Base-by-base conservation (phyloP, 2,329 filamentous ascomycete species). In the Pseudogymnoascus sp. region DNA sequence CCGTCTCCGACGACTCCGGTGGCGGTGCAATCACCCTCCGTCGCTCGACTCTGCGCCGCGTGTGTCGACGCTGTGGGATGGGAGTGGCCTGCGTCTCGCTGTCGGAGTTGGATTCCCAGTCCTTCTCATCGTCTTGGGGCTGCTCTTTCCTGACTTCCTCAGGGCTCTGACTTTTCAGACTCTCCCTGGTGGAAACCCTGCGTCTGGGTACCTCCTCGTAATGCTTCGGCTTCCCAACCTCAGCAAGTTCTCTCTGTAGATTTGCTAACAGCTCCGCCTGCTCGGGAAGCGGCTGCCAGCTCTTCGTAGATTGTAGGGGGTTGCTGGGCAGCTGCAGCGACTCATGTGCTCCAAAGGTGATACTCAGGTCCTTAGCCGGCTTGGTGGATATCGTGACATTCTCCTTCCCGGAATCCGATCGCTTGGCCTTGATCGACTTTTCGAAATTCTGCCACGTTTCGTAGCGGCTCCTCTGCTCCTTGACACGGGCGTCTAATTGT, bases 361-460 rank as follows among this genome's bases (percentile, higher is more conserved):
- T 75, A 60, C 83, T 79, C 41, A 83, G 78, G 5, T 80, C 79
- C 13, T 35, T 41, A 2, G 60, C 15, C 12, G 38, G 17, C 35
- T 62, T 58, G 2, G 31, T 42, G 5, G 58, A 27, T 68, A 55
- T 33, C 8, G n/a, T 33, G 10, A 17, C 27, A 33, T 63, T 70
- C 71, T 38, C 62, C 65, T 27, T 64, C 9, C 38, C 63, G 36
- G 27, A n/a, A 36, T 59, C 58, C 1, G 66, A 65, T 15, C 74
- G 71, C 64, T 81, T 74, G 2, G 58, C 33, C 25, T 36, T 39
- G 17, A 59, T 60, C 10, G 60, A 67, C 66, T 78, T 75, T 65
- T 83, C 79, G 65, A 91, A 91, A n/a, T 78, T 79, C 67, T 88
- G 82, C 92, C 91, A 96, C 72, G 82, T 86, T 60, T 84, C 80